Evolutionary conservation across 169 alveolate genomes (phyloP).

Genomic region (Neospora caninum): DNA sequence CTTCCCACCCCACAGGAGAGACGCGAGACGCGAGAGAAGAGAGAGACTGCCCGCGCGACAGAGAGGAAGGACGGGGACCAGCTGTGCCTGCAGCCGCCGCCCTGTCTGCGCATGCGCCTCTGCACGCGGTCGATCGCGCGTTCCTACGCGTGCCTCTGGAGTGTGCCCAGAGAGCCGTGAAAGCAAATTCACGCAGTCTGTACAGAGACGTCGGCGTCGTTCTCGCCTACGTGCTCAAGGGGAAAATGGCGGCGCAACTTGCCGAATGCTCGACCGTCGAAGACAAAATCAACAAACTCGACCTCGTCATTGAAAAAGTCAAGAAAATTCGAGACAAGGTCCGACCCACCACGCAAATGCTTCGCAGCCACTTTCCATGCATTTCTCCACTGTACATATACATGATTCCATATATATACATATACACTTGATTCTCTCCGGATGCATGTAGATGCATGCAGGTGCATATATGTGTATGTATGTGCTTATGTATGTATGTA

Average conservation of each 20-base stretch:
- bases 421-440: not conserved
- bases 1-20: no score
- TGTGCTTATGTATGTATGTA: no score
- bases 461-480: no score
- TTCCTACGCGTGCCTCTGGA: conserved; percentile 34
- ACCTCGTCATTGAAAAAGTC: conserved; percentile 17
- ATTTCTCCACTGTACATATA: not conserved
- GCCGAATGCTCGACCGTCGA: not conserved
- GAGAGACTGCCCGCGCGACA: not conserved
- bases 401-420: not conserved
- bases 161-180: not conserved
- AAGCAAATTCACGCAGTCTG: not conserved
- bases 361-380: not conserved
- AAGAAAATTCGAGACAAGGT: conserved; percentile 31
- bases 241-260: conserved; percentile 23
- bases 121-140: conserved; percentile 26
- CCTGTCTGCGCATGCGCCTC: not conserved
- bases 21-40: not conserved
- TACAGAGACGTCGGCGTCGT: conserved; percentile 31
- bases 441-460: not conserved
- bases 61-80: not conserved
- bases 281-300: conserved; percentile 16
- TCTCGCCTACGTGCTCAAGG: conserved; percentile 19
- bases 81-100: not conserved
- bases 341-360: not conserved